Evolutionary conservation across 164 flowering plant genomes (phyloP), one percentile per base, ranked within the genome.

Genomic region (Vitis rotundifolia): DNA sequence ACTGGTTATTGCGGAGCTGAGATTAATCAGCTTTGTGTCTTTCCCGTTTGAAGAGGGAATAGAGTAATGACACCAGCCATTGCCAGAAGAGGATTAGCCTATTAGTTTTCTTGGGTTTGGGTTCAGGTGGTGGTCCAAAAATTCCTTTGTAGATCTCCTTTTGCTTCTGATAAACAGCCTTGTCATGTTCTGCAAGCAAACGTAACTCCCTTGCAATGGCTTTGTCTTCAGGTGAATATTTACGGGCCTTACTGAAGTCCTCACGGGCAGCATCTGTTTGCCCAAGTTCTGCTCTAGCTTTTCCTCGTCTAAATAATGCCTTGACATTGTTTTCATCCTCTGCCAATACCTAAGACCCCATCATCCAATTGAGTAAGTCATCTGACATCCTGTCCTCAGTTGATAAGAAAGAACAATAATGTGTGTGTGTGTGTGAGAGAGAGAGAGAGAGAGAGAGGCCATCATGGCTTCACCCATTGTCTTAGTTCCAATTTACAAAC

Each of bases 211-310:
- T 89, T 11, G 73, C 72, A 58, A 95, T 89, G 64, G 92, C 92
- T 77, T 89, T 93, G 77, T 95, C 97, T 49, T 87, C 84, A 2
- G 97, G 97, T 55, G 89, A 95, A 82, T 67, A 79, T 82, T 95
- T 93, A 13, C 82, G 89, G 59, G 95, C 97, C 79, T 90, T 93
- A 0, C 78, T 87, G 61, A 93, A 88, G 78, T 93, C 98, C 75
- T 91, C 97, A 70, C 92, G 77, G 9, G 98, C 98, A 54, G 93
- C 87, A 67, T 95, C 99, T 37, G 91, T 89, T 75, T 91, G 98
- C 61, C 99, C 97, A 13, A 95, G 99, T 76, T 87, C 97, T 61
- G 98, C 89, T 78, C 86, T 88, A n/a, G 99, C 98, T 75, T 95
- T 95, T 50, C 99, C 99, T 75, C 99, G 83, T 71, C 99, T 84